Evolutionary conservation across 2,329 filamentous ascomycete genomes (phyloP).

Genomic region (Exophiala calicioides): DNA sequence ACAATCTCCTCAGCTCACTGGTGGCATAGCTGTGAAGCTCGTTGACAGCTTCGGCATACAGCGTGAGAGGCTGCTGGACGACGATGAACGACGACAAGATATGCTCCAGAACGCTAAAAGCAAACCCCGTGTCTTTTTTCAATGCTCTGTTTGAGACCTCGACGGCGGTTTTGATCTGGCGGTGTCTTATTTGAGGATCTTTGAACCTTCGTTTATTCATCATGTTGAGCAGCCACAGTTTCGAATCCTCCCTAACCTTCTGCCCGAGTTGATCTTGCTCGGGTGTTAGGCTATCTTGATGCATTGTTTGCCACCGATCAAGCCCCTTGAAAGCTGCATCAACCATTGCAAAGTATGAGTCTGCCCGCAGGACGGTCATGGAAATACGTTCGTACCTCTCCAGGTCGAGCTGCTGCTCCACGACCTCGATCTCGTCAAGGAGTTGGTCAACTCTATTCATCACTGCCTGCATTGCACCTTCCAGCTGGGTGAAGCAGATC

Average conservation of each 20-base stretch:
- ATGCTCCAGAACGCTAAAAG: slow-evolving; percentile 86
- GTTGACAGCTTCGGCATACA: slow-evolving; percentile 85
- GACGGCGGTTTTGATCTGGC: slow-evolving; percentile 77
- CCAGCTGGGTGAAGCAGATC: slow-evolving; percentile 77
- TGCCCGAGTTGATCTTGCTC: slow-evolving; percentile 46
- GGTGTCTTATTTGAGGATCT: slow-evolving; percentile 81
- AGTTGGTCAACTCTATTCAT: slow-evolving; percentile 74
- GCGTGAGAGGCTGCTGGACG: slow-evolving; percentile 67
- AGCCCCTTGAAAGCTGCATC: slow-evolving; percentile 88
- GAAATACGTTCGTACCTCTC: slow-evolving; percentile 29
- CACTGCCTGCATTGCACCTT: slow-evolving; percentile 85
- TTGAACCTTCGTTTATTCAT: slow-evolving; percentile 46
- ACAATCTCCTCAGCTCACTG: slow-evolving; percentile 83
- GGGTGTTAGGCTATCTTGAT: slow-evolving; percentile 49
- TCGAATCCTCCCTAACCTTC: slow-evolving; percentile 42
- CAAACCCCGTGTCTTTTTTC: slow-evolving; percentile 75
- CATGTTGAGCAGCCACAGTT: slow-evolving; percentile 44
- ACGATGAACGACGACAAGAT: slow-evolving; percentile 81
- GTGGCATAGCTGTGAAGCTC: slow-evolving; percentile 83
- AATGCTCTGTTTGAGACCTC: slow-evolving; percentile 81
- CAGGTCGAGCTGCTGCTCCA: slow-evolving; percentile 43
- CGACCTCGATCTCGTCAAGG: slow-evolving; percentile 55
- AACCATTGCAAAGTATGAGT: slow-evolving; percentile 86
- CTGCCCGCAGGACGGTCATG: slow-evolving; percentile 72
- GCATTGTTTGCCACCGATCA: slow-evolving; percentile 69